A percentile compares a stretch with the other conserved stretches of the same genome.
Conservation (phyloP, 176 grass and related monocot species). For the Olyra latifolia region DNA sequence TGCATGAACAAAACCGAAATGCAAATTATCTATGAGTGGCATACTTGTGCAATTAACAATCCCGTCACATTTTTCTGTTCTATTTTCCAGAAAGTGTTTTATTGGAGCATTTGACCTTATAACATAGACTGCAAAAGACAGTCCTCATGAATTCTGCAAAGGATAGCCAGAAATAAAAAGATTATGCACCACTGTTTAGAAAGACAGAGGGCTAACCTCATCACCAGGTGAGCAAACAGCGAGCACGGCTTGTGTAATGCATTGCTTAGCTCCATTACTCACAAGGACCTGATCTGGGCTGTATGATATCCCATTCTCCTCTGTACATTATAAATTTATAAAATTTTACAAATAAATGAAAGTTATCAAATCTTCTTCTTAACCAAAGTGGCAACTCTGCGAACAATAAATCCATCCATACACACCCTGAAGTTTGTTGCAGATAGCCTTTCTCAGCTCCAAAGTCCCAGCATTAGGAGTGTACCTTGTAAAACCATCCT, state of each 20-base stretch:
- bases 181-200: background rate
- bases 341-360: background rate
- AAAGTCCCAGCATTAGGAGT: constrained; percentile 63
- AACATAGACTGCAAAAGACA: background rate
- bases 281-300: constrained; percentile 60
- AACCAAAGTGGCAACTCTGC: background rate
- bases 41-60: background rate
- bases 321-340: constrained; percentile 20
- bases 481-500: constrained; percentile 62
- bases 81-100: background rate
- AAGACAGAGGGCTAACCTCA: constrained; percentile 42
- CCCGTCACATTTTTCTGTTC: background rate
- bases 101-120: background rate
- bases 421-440: constrained; percentile 47
- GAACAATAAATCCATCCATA: background rate
- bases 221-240: constrained; percentile 70
- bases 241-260: constrained; percentile 57
- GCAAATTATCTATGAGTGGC: background rate
- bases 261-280: constrained; percentile 67
- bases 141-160: background rate
- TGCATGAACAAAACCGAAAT: background rate
- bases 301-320: constrained; percentile 63
- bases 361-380: background rate
- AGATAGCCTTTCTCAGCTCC: constrained; percentile 71
- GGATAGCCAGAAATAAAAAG: background rate